phyloP scores from a whole-genome alignment of 495 filamentous ascomycete genomes.

The Hyphodiscus hymeniophilus region DNA sequence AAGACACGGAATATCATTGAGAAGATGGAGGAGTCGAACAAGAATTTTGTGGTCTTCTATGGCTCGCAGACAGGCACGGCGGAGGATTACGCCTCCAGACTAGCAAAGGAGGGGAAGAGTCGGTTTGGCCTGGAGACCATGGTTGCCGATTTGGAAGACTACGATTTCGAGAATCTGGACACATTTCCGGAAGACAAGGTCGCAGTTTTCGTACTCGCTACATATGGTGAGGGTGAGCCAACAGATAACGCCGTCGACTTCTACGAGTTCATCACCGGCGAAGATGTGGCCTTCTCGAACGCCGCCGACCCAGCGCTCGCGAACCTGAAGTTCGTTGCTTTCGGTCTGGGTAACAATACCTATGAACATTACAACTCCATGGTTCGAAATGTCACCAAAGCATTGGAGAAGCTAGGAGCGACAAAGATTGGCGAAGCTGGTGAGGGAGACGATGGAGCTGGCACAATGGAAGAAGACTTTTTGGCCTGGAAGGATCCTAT shows the following conservation, averaged over 20 bases:
- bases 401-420: constrained; percentile 72
- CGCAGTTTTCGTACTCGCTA: constrained; percentile 91
- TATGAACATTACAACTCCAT: constrained; percentile 99
- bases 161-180: constrained; percentile 94
- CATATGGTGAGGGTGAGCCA: constrained; percentile 96
- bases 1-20: constrained; percentile 88
- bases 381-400: constrained; percentile 83
- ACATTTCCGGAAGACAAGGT: constrained; percentile 82
- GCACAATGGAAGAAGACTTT: constrained; percentile 99
- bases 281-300: constrained; percentile 74
- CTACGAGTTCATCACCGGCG: constrained; percentile 87
- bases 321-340: constrained; percentile 87
- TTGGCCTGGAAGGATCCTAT: constrained; percentile 99
- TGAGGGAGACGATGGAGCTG: constrained; percentile 95
- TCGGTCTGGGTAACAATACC: constrained; percentile 96
- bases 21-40: constrained; percentile 90
- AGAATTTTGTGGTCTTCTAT: constrained; percentile 98
- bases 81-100: constrained; percentile 94
- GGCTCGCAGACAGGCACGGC: constrained; percentile 97
- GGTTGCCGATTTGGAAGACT: constrained; percentile 97
- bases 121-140: constrained; percentile 96
- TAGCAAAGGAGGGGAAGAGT: constrained; percentile 96
- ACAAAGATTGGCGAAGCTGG: constrained; percentile 78
- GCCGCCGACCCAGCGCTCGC: constrained; percentile 68
- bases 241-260: constrained; percentile 99